Evolutionary conservation across 2,329 filamentous ascomycete species (phyloP).

Genomic region (Rutstroemia sp.): DNA sequence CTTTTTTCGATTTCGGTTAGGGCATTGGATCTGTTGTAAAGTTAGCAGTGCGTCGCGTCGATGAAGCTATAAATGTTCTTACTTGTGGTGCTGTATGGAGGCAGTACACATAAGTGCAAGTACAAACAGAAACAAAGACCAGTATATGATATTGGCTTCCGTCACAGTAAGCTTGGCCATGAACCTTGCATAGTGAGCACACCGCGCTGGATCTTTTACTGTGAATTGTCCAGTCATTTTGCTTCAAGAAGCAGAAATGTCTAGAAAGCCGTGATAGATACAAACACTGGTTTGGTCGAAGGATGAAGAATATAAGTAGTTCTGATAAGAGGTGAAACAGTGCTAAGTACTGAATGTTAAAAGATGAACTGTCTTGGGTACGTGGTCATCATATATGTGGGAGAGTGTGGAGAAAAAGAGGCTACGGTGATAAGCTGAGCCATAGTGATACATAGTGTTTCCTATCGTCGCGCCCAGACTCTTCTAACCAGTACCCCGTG

Average conservation of each 20-base stretch:
- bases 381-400: too few relatives aligned
- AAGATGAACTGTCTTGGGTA: too few relatives aligned
- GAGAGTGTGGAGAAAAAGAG: not conserved
- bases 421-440: not conserved
- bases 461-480: not conserved
- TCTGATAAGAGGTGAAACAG: too few relatives aligned
- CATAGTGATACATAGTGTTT: not conserved
- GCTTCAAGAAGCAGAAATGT: not conserved
- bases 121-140: constrained; percentile 38
- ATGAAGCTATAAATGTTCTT: not conserved
- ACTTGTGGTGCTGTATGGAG: constrained; percentile 30
- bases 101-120: constrained; percentile 38
- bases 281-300: too few relatives aligned
- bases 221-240: constrained; percentile 33
- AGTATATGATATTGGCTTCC: constrained; percentile 41
- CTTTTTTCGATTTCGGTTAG: constrained; percentile 9
- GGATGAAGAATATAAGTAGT: too few relatives aligned
- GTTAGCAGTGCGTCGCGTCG: not conserved
- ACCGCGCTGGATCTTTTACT: constrained; percentile 28
- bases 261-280: too few relatives aligned
- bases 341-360: too few relatives aligned
- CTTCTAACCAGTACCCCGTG: not conserved
- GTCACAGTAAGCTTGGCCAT: constrained; percentile 35
- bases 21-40: constrained; percentile 13
- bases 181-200: constrained; percentile 38